Evolutionary conservation across 2,329 filamentous ascomycete genomes (phyloP).

Genomic region (Trichophyton schoenleinii): DNA sequence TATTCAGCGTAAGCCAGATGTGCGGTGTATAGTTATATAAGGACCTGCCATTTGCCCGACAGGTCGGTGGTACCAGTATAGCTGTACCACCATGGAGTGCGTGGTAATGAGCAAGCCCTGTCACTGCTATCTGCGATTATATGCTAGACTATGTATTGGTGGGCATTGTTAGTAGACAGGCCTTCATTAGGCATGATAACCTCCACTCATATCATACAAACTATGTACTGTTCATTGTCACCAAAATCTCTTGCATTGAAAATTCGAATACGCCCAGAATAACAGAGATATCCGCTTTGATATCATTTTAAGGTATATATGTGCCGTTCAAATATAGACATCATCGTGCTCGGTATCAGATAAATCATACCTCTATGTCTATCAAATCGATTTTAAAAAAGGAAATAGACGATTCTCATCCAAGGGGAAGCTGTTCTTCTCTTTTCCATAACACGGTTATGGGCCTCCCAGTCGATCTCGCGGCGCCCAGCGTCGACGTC

Average conservation of each 20-base stretch:
- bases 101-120: not conserved
- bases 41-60: too few relatives aligned
- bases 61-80: too few relatives aligned
- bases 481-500: slow-evolving; percentile 55
- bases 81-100: too few relatives aligned
- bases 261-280: not conserved
- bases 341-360: too few relatives aligned
- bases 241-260: too few relatives aligned
- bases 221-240: too few relatives aligned
- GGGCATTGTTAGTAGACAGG: not conserved
- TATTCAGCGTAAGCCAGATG: not conserved
- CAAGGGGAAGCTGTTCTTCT: slow-evolving; percentile 7
- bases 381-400: slow-evolving; percentile 7
- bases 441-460: slow-evolving; percentile 34
- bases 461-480: slow-evolving; percentile 52
- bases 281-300: not conserved
- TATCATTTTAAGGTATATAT: too few relatives aligned
- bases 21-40: not conserved
- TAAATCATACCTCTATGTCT: not conserved
- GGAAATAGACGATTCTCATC: slow-evolving; percentile 10
- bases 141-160: too few relatives aligned
- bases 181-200: not conserved
- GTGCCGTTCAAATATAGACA: not conserved
- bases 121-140: not conserved
- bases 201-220: not conserved